These are phyloP conservation scores for Angophora floribunda DNA, from an alignment of 345 rosid species.

Conservation along the genomic window DNA sequence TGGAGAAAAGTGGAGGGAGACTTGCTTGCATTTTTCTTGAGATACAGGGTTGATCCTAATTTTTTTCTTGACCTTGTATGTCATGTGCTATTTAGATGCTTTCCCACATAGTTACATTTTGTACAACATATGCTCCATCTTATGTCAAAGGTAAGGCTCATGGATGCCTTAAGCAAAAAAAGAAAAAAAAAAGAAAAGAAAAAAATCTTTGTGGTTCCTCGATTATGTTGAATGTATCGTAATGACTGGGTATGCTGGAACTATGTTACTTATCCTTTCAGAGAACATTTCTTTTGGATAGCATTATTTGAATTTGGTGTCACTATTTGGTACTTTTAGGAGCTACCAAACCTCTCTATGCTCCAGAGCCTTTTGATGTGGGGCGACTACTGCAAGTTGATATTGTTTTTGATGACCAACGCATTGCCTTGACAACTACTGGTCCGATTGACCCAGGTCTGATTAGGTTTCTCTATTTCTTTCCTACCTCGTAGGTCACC, in stretches of 20 bases:
- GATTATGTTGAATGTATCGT: neutral
- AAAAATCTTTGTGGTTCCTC: neutral
- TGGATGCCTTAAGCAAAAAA: neutral
- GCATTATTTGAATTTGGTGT: neutral
- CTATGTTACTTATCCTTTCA: neutral
- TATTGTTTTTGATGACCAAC: conserved; percentile 36
- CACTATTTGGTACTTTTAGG: conserved; percentile 30
- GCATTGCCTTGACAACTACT: conserved; percentile 47
- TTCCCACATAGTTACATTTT: neutral
- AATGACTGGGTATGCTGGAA: neutral
- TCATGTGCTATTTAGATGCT: neutral
- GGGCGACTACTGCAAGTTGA: conserved; percentile 71
- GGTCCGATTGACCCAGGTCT: conserved; percentile 83
- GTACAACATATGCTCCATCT: neutral
- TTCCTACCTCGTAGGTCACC: neutral
- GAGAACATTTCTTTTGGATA: neutral
- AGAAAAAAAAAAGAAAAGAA: no score
- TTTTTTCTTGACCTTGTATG: neutral
- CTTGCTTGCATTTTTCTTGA: neutral
- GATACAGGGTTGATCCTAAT: neutral
- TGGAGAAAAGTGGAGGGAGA: neutral
- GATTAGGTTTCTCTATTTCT: conserved; percentile 6
- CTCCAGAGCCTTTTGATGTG: conserved; percentile 93
- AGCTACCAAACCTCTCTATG: conserved; percentile 82
- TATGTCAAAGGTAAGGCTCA: neutral